Evolutionary conservation across 257 asterid species (phyloP).

Genomic region (Lithospermum erythrorhizon): DNA sequence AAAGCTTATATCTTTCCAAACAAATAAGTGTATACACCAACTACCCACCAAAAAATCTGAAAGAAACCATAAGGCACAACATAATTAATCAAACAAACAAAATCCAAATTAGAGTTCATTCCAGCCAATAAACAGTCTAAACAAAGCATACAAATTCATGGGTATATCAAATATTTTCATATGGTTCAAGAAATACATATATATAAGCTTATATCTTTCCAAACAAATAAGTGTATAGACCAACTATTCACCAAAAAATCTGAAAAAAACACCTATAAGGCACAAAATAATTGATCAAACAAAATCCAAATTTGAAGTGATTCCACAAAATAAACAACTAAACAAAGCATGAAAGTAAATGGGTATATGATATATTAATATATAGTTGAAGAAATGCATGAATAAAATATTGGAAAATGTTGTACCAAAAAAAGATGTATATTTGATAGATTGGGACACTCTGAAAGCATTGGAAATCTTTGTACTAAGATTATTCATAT

Average conservation of each 20-base stretch:
- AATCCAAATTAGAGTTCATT: too few relatives aligned
- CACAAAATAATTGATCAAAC: too few relatives aligned
- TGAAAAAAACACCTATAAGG: neutral
- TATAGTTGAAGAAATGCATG: too few relatives aligned
- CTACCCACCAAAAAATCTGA: too few relatives aligned
- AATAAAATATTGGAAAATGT: neutral
- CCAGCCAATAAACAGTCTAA: too few relatives aligned
- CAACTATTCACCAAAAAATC: constrained; percentile 18
- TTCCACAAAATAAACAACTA: neutral
- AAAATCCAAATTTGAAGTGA: neutral
- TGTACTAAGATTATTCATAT: constrained; percentile 39
- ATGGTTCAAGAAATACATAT: too few relatives aligned
- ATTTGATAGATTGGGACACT: constrained; percentile 14
- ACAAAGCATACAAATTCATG: too few relatives aligned
- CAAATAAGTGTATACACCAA: too few relatives aligned
- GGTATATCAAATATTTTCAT: too few relatives aligned
- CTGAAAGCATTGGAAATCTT: constrained; percentile 32
- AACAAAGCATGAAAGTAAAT: neutral
- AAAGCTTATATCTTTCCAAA: too few relatives aligned
- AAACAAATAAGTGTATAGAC: neutral
- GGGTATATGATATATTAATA: neutral
- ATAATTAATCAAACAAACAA: too few relatives aligned
- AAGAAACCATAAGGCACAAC: too few relatives aligned
- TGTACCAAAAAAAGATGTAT: constrained; percentile 27
- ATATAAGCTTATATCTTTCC: neutral